Evolutionary conservation across 75 land plant species (phyloP).

Genomic region (Sequoia sempervirens): DNA sequence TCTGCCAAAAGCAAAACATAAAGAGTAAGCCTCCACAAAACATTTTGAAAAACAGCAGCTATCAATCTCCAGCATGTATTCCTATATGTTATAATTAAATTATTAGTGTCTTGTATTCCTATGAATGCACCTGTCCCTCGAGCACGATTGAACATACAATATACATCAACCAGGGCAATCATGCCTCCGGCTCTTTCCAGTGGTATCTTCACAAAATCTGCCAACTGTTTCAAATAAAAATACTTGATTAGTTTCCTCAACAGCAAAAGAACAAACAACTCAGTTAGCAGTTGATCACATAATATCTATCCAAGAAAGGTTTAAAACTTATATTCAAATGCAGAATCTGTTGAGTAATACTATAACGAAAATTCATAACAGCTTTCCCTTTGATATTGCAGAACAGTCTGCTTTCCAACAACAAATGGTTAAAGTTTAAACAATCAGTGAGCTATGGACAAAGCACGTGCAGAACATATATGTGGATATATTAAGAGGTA

Average conservation of each 20-base stretch:
- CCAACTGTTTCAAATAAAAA: conserved; percentile 47
- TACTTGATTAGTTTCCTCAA: not conserved
- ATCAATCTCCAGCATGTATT: not conserved
- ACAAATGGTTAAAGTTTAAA: no score
- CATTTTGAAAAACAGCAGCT: not conserved
- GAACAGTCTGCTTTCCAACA: not conserved
- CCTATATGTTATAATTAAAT: not conserved
- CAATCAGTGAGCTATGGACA: no score
- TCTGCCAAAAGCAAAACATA: conserved; percentile 36
- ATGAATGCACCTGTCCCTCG: conserved; percentile 78
- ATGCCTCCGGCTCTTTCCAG: conserved; percentile 89
- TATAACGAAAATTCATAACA: not conserved
- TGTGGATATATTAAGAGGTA: not conserved
- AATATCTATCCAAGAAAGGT: not conserved
- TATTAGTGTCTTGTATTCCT: not conserved
- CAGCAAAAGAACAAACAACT: not conserved
- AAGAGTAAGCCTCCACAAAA: not conserved
- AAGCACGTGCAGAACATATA: no score
- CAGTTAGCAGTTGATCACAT: not conserved
- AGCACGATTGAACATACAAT: conserved; percentile 95
- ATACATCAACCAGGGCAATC: conserved; percentile 83
- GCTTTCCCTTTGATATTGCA: not conserved
- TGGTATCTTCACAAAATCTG: conserved; percentile 89
- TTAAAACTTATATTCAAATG: not conserved
- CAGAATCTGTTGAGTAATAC: not conserved